Base-by-base conservation (phyloP, 140 eudicot genomes). In the Cichorium intybus region DNA sequence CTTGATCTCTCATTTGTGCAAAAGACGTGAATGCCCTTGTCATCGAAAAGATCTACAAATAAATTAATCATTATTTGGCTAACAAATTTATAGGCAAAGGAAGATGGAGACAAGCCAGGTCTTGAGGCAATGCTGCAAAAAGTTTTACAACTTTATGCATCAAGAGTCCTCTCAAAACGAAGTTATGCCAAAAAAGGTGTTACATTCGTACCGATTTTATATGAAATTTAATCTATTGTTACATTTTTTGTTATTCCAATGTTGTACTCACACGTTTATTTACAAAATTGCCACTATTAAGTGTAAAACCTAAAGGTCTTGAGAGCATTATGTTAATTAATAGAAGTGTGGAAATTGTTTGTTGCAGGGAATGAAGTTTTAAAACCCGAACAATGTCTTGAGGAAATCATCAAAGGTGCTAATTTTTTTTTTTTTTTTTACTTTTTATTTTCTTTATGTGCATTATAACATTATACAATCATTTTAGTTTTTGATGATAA, bases 41-140 rank as follows among this genome's bases (percentile, higher is more conserved):
- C 49, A 4, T 43, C 3, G 6, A 43, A 43, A 43, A 15, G 14
- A 43, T 54, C 6, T 48, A 24, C 37, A 46, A 53, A 27, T 69
- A 51, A 52, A 39, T 15, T 50, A 46, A 12, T 53, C 6, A 68
- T 56, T 46, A 47, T 24, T 59, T 47, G 43, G 39, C 64, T 59
- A 26, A 41, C 54, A 37, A 62, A 15, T 60, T 81, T 75, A n/a
- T 82, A 93, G 99, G 97, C 95, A 45, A 93, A 86, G 79, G 88
- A 85, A 86, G 99, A 88, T 62, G 86, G 78, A 64, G 99, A 93
- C 78, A 93, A 93, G 71, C 99, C 99, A 35, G 99, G 99, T 73
- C 90, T 93, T 18, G 95, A 83, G 74, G 99, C 99, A 43, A 93
- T 93, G 99, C 70, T 88, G 76, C 97, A 93, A 79, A 93, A 93